These are phyloP conservation scores for Saturnispora galanensis DNA, from an alignment of 805 yeast species.

Conservation along the genomic window DNA sequence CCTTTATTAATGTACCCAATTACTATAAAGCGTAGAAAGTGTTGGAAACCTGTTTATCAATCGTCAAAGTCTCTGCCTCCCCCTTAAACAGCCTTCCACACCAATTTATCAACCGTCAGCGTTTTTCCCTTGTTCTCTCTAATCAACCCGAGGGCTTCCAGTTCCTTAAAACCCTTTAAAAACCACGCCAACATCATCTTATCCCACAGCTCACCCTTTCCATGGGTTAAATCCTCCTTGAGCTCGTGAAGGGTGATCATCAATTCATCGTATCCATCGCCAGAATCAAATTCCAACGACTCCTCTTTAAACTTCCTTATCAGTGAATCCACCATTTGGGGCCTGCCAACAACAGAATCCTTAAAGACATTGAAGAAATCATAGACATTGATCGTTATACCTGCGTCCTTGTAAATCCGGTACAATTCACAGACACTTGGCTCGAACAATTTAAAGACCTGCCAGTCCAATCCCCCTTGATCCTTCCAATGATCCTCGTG, in stretches of 20 bases:
- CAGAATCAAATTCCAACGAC: background rate
- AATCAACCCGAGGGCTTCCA: constrained; percentile 59
- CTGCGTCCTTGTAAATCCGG: constrained; percentile 71
- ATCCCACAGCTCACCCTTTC: constrained; percentile 45
- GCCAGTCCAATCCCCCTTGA: constrained; percentile 13
- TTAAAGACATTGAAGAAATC: constrained; percentile 29
- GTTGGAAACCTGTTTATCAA: background rate
- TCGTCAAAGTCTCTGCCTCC: background rate
- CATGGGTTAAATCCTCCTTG: constrained; percentile 23
- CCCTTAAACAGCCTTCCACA: constrained; percentile 57
- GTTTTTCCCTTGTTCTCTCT: constrained; percentile 51
- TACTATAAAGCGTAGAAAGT: too few relatives aligned
- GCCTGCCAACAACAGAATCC: constrained; percentile 23
- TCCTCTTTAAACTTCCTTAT: constrained; percentile 3
- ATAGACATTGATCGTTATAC: constrained; percentile 35
- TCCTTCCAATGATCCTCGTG: constrained; percentile 19
- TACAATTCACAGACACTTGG: constrained; percentile 50
- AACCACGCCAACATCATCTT: constrained; percentile 61
- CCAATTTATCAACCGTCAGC: constrained; percentile 57
- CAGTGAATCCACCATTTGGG: constrained; percentile 14
- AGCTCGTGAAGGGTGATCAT: constrained; percentile 5
- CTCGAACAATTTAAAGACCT: constrained; percentile 30
- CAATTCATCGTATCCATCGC: constrained; percentile 2
- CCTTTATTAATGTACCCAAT: too few relatives aligned
- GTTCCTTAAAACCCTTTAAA: constrained; percentile 61